These are phyloP conservation scores for Lodderomyces parapsilosis DNA, from an alignment of 1,139 yeast genomes.

Conservation along the genomic window DNA sequence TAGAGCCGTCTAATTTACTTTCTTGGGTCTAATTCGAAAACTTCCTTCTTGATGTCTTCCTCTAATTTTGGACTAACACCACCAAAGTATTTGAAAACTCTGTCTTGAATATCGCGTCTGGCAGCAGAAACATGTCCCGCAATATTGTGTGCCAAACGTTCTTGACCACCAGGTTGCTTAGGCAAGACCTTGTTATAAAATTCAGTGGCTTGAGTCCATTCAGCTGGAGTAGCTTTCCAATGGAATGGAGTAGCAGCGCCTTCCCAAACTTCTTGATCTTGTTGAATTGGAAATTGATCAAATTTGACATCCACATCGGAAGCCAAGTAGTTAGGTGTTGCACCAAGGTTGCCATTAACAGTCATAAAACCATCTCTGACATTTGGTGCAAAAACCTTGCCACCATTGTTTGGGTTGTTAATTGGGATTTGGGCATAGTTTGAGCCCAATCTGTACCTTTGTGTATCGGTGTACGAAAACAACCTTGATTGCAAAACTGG, in stretches of 20 bases:
- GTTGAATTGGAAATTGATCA: slow-evolving; percentile 40
- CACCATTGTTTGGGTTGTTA: slow-evolving; percentile 57
- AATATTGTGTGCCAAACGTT: slow-evolving; percentile 78
- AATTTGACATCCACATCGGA: slow-evolving; percentile 57
- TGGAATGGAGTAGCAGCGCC: slow-evolving; percentile 89
- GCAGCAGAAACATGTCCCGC: slow-evolving; percentile 75
- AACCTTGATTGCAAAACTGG: slow-evolving; percentile 84
- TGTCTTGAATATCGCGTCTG: slow-evolving; percentile 71
- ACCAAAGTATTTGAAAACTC: slow-evolving; percentile 72
- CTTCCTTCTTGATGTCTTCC: slow-evolving; percentile 58
- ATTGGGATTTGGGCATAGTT: slow-evolving; percentile 76
- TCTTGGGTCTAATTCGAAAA: slow-evolving; percentile 55
- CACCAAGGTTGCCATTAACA: slow-evolving; percentile 83
- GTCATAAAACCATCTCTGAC: slow-evolving; percentile 87
- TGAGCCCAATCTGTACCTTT: slow-evolving; percentile 59
- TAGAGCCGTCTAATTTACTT: slow-evolving; percentile 23
- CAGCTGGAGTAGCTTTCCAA: slow-evolving; percentile 74
- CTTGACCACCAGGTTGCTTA: slow-evolving; percentile 75
- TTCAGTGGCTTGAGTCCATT: slow-evolving; percentile 65
- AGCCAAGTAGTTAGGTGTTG: slow-evolving; percentile 76
- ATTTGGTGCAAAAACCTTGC: slow-evolving; percentile 49
- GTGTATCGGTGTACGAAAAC: slow-evolving; percentile 86
- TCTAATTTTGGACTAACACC: slow-evolving; percentile 71
- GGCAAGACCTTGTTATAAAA: slow-evolving; percentile 75
- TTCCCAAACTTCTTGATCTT: slow-evolving; percentile 80